Evolutionary conservation across 2,329 filamentous ascomycete species (phyloP), one percentile per base, ranked within the genome.

Genomic region (Fusarium continuum): DNA sequence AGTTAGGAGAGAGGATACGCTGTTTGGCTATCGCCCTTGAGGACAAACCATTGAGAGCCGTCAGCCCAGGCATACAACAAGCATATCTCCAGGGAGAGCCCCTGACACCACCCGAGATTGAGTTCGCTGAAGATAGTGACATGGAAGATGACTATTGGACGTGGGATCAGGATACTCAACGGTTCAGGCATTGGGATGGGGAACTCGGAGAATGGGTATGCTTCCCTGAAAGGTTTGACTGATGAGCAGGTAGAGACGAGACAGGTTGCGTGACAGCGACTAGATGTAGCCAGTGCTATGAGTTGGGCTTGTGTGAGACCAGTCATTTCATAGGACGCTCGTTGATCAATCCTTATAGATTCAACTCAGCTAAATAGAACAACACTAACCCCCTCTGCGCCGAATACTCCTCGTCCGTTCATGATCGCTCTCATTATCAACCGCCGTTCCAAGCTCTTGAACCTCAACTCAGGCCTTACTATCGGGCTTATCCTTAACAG

Each of bases 381-480:
- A 16, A 8, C 28, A 55, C 22, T 25, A n/a, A 29, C 34, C 19
- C 22, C 23, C 47, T 25, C 25, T 31, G 16, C 47, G 16, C 17
- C 40, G 16, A 22, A 32, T 38, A 32, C 40, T 56, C 41, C 29
- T 26, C 31, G 5, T 23, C 31, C 36, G 16, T 38, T 45, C 38
- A 48, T 17, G 14, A 43, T 32, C 20, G 22, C 39, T 47, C 40
- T 26, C 32, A 45, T 44, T 28, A 44, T 47, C 31, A 22, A 26
- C 23, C 16, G 8, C 22, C 19, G 23, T 16, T 22, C 19, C 10
- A 28, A 29, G 25, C 20, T 19, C 23, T 16, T 4, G 26, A 19
- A 4, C 8, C 17, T 31, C 5, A 10, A 46, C 28, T 70, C 36
- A 76, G 28, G 70, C 78, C 70, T 79, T 79, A 52, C 72, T 78